Conservation (phyloP, 2,329 filamentous ascomycete species). For the Pestalotiopsis fici region DNA sequence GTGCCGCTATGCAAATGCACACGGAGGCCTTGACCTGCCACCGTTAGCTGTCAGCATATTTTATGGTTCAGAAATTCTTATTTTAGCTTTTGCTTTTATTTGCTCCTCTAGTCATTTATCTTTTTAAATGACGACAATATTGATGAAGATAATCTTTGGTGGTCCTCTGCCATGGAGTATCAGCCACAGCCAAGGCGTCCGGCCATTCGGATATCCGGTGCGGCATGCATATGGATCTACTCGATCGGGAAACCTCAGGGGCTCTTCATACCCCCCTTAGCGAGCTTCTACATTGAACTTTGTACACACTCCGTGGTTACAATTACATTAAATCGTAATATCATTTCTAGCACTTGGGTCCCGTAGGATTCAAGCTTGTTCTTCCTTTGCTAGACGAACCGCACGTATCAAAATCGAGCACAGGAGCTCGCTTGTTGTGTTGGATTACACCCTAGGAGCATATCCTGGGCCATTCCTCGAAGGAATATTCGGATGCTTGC, state of each 20-base stretch:
- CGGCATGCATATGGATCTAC: neutral
- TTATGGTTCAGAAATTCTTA: neutral
- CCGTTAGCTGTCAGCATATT: neutral
- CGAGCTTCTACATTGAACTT: neutral
- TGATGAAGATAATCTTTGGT: neutral
- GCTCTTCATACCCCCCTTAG: neutral
- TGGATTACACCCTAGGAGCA: neutral
- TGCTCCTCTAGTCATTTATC: neutral
- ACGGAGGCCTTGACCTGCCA: neutral
- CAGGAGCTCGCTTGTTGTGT: neutral
- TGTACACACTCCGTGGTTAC: neutral
- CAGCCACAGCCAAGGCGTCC: neutral
- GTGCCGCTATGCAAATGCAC: neutral
- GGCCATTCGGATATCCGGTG: neutral
- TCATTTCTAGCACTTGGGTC: neutral
- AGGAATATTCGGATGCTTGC: too few species aligned
- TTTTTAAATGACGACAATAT: neutral
- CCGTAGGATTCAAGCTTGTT: neutral
- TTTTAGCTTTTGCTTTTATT: neutral
- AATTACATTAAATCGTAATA: neutral
- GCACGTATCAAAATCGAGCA: neutral
- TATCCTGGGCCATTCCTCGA: neutral
- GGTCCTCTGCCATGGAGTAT: neutral
- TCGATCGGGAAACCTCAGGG: neutral
- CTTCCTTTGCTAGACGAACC: neutral